phyloP scores from a whole-genome alignment of 2,329 filamentous ascomycete species.

The Nemania sp. region DNA sequence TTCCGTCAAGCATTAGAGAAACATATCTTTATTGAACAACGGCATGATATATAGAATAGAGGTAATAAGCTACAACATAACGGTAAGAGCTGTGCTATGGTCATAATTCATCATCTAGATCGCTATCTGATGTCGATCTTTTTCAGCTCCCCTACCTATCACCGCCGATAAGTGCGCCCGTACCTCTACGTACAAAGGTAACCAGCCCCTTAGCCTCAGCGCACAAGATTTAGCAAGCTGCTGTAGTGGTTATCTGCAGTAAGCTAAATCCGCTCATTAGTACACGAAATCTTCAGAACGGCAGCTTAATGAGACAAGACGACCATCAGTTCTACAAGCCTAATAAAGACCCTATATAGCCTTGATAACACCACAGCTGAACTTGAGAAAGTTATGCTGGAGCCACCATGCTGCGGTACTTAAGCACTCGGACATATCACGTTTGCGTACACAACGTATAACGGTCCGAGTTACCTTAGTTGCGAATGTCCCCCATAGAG shows the following conservation, averaged over 20 bases:
- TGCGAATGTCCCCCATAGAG: too few species aligned
- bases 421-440: background rate
- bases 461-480: too few species aligned
- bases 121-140: background rate
- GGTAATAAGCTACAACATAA: background rate
- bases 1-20: constrained; percentile 63
- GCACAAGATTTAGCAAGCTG: background rate
- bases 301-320: background rate
- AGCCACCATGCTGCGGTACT: background rate
- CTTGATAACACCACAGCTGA: background rate
- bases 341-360: background rate
- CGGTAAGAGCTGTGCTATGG: background rate
- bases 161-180: background rate
- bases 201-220: background rate
- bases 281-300: background rate
- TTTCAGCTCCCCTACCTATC: background rate
- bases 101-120: background rate
- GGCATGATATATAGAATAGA: constrained; percentile 32
- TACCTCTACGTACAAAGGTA: background rate
- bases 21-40: constrained; percentile 49
- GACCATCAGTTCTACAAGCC: background rate
- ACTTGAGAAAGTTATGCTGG: background rate
- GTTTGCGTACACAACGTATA: background rate
- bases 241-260: background rate
- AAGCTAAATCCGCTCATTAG: background rate